Conservation (phyloP, 208 protist genomes). For the Acanthamoeba pearcei region DNA sequence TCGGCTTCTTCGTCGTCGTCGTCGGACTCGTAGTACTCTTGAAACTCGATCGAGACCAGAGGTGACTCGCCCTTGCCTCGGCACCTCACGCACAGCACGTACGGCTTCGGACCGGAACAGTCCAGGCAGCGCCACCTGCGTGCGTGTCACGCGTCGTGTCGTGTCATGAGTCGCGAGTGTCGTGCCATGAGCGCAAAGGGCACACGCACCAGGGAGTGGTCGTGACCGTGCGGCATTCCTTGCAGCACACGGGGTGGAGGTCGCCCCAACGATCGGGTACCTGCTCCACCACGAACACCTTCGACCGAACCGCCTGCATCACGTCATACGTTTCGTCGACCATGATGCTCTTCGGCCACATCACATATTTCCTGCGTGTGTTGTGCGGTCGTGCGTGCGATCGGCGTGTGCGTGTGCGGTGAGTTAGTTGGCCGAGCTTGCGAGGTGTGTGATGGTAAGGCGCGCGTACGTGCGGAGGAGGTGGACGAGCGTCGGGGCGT, state of each 20-base stretch:
- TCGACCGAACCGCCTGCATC: neutral
- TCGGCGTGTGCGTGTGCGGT: too few species aligned
- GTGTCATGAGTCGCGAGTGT: too few species aligned
- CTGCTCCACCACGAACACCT: neutral
- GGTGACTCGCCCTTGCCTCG: neutral
- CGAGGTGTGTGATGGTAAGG: neutral
- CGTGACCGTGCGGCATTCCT: neutral
- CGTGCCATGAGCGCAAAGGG: too few species aligned
- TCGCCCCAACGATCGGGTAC: neutral
- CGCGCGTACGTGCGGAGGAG: neutral
- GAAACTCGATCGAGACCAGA: neutral
- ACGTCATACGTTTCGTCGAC: neutral
- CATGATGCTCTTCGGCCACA: neutral
- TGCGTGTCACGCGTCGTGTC: neutral
- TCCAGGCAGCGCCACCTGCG: slow-evolving; percentile 19
- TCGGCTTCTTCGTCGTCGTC: neutral
- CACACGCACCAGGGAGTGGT: neutral
- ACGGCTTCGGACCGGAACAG: neutral
- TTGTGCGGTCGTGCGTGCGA: neutral
- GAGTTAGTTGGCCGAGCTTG: too few species aligned
- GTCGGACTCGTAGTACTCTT: neutral
- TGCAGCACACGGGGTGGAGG: slow-evolving; percentile 17
- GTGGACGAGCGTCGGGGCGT: neutral
- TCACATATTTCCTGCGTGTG: neutral
- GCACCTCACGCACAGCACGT: neutral